Evolutionary conservation across 208 protist genomes (phyloP).

Genomic region (Acanthamoeba sp.): DNA sequence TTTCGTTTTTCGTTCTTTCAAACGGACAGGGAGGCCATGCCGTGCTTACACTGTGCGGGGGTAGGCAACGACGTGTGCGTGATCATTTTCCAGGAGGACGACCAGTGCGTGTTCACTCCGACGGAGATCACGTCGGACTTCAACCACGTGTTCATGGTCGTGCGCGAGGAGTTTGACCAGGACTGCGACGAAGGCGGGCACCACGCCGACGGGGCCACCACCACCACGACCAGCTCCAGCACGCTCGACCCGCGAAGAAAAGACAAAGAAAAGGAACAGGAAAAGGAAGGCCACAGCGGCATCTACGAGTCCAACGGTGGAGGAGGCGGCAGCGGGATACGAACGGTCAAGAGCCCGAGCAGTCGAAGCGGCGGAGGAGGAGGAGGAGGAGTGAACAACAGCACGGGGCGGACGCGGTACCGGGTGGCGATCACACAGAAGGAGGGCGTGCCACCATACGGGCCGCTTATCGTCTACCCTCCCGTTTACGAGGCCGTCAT

Average conservation of each 20-base stretch:
- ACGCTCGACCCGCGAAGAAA: background rate
- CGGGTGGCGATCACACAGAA: slow-evolving; percentile 28
- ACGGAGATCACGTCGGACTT: slow-evolving; percentile 53
- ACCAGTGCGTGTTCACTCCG: background rate
- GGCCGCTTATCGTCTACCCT: background rate
- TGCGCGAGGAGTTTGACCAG: background rate
- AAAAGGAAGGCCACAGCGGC: background rate
- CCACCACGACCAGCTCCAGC: background rate
- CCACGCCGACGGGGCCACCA: background rate
- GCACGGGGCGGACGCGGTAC: slow-evolving; percentile 4
- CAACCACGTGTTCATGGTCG: slow-evolving; percentile 60
- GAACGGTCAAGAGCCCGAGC: background rate
- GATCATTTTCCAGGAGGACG: slow-evolving; percentile 69
- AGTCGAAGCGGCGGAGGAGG: background rate
- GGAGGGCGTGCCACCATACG: slow-evolving; percentile 29
- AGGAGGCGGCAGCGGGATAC: no score
- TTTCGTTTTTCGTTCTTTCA: background rate
- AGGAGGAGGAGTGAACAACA: background rate
- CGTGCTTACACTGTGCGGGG: background rate
- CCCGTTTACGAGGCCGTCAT: slow-evolving; percentile 33
- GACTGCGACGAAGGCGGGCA: background rate
- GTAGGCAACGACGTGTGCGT: slow-evolving; percentile 69
- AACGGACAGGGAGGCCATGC: no score
- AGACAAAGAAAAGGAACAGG: background rate
- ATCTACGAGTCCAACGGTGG: background rate